A percentile compares a stretch with the other conserved stretches of the same genome.
Conservation (phyloP, 2,329 filamentous ascomycete species). For the Trichoderma sp. region DNA sequence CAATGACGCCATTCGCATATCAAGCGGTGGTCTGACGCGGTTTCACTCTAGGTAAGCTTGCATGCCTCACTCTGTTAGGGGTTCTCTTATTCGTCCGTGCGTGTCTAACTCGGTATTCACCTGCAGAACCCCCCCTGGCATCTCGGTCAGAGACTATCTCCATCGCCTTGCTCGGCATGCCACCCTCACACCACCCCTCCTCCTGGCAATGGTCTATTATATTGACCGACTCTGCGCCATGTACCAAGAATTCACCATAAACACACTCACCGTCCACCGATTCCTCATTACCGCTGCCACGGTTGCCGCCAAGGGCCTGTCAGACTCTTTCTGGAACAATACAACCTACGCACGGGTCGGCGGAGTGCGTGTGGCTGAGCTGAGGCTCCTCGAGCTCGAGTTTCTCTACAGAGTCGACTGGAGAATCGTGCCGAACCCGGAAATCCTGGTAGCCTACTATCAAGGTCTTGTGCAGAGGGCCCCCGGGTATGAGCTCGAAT, state of each 20-base stretch:
- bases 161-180: constrained; percentile 91
- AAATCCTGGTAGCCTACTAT: constrained; percentile 92
- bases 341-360: constrained; percentile 92
- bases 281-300: constrained; percentile 96
- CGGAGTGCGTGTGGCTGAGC: constrained; percentile 82
- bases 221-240: constrained; percentile 91
- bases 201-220: constrained; percentile 99
- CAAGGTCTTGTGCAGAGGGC: constrained; percentile 72
- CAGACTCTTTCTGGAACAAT: constrained; percentile 98
- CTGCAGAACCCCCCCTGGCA: constrained; percentile 66
- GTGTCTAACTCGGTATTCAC: not conserved
- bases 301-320: constrained; percentile 92
- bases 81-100: not conserved
- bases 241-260: constrained; percentile 94
- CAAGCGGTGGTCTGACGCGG: constrained; percentile 78
- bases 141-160: constrained; percentile 91
- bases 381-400: constrained; percentile 89
- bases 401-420: constrained; percentile 91
- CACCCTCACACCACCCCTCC: constrained; percentile 84
- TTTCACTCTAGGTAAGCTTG: constrained; percentile 81
- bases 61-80: not conserved
- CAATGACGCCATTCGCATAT: constrained; percentile 78
- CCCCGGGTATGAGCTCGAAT: constrained; percentile 53
- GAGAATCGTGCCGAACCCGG: constrained; percentile 94
- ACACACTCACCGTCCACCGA: constrained; percentile 91